Base-by-base conservation (phyloP, 495 filamentous ascomycete genomes). In the Aspergillus cristatus region DNA sequence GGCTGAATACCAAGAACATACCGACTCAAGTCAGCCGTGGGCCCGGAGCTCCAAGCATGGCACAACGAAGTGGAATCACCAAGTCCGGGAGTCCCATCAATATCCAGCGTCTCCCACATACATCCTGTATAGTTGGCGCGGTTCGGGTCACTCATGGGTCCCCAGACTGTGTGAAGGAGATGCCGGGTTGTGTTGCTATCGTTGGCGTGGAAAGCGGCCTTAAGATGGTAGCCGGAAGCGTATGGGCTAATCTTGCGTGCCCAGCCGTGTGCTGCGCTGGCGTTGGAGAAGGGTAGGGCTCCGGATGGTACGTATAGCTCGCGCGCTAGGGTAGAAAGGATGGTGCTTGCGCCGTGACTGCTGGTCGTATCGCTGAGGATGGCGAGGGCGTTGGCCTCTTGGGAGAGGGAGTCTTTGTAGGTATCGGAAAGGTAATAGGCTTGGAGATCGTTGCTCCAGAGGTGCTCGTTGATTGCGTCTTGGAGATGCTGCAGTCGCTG, bases 311-410 rank as follows among this genome's bases (percentile, higher is more conserved):
- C 17, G 20, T 30, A 37, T 25, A 47, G 34, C 11, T 47, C 33
- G 15, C 39, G 38, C n/a, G 32, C 38, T 34, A 47, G 37, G 28
- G 38, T 34, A 3, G 44, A 42, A 14, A 47, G 28, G 15, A 47
- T 28, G 10, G 35, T 36, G 14, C 17, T 14, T 25, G 37, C 38
- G 11, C 14, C n/a, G 14, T 34, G 26, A 16, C 20, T 32, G 31
- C 25, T 25, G 13, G 37, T 40, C 16, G 37, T 40, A 14, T 34
- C 35, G 25, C 43, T 46, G 4, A 51, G 37, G 37, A 51, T 45
- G 18, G 48, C 48, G 17, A 48, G 16, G 15, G 48, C 44, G 32
- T 51, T 51, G 15, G 48, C 45, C 11, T 47, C 48, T 28, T 51
- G 48, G 3, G 39, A 39, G 35, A 51, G 37, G 15, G 34, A 37